These are phyloP conservation scores for Vitis labrusca DNA, from an alignment of 164 flowering plant genomes.

Conservation along the genomic window DNA sequence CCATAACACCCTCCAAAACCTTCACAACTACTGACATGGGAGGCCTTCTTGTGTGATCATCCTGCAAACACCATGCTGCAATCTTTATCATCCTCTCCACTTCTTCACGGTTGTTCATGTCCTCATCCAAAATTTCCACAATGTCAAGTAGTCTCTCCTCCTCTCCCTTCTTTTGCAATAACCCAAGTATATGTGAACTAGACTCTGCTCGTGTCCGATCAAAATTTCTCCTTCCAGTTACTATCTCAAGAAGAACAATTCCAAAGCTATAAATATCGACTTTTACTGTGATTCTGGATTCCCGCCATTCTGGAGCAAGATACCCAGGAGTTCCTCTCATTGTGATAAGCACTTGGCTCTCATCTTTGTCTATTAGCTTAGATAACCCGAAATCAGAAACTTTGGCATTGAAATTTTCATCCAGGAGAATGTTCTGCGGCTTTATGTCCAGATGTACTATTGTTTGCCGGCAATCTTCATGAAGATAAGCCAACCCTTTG, in stretches of 20 bases:
- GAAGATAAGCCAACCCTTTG: conserved; percentile 8
- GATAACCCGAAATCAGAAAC: background rate
- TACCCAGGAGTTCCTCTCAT: too few species aligned
- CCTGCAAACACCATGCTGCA: background rate
- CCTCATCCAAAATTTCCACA: background rate
- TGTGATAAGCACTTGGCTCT: conserved; percentile 9
- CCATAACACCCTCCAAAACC: background rate
- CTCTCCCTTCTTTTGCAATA: background rate
- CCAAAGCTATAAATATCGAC: conserved; percentile 4
- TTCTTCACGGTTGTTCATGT: background rate
- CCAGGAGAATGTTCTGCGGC: too few species aligned
- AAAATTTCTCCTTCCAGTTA: background rate
- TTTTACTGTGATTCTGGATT: conserved; percentile 3
- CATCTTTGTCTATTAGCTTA: conserved; percentile 6
- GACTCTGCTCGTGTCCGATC: background rate
- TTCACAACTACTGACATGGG: background rate
- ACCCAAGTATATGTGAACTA: background rate
- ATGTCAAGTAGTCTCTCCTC: too few species aligned
- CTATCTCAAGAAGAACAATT: conserved; percentile 6
- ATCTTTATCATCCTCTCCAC: background rate
- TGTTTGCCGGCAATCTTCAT: background rate
- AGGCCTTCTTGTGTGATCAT: conserved; percentile 5
- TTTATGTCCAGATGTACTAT: background rate
- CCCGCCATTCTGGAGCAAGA: conserved; percentile 1
- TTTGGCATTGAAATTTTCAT: too few species aligned